Percentiles rank a stretch among this genome's conserved stretches.
phyloP scores from a whole-genome alignment of 257 asterid species.

The Hygrophila difformis region DNA sequence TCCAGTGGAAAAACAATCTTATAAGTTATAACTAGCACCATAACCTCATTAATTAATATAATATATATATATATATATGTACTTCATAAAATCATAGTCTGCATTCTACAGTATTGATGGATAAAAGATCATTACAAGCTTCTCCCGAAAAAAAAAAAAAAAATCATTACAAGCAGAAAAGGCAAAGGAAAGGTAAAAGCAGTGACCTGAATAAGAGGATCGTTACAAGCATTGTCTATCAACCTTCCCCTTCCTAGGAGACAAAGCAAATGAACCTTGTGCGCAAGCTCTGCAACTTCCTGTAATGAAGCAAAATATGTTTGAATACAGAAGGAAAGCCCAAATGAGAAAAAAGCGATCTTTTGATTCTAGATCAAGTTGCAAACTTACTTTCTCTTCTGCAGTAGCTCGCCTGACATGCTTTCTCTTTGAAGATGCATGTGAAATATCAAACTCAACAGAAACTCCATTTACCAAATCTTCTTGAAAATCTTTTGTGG shows the following conservation, averaged over 20 bases:
- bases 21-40: neutral
- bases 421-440: slow-evolving; percentile 46
- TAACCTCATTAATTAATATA: neutral
- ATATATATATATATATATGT: neutral
- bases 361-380: slow-evolving; percentile 1
- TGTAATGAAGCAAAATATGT: slow-evolving; percentile 23
- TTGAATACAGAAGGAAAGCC: slow-evolving; percentile 8
- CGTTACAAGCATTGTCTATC: slow-evolving; percentile 70
- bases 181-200: no score
- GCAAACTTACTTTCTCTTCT: slow-evolving; percentile 63
- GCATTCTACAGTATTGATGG: neutral
- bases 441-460: slow-evolving; percentile 68
- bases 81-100: slow-evolving; percentile 5
- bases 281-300: slow-evolving; percentile 85
- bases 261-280: slow-evolving; percentile 89
- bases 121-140: no score
- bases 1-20: neutral
- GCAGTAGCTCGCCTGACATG: slow-evolving; percentile 72
- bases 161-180: no score
- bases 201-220: slow-evolving; percentile 85
- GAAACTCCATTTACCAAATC: slow-evolving; percentile 46
- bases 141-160: no score
- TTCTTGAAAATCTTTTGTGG: slow-evolving; percentile 26
- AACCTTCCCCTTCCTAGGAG: slow-evolving; percentile 86
- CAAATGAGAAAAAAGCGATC: slow-evolving; percentile 6